A percentile compares a stretch with the other conserved stretches of the same genome.
phyloP scores from a whole-genome alignment of 805 yeast genomes.

The Zygosaccharomyces lentus region DNA sequence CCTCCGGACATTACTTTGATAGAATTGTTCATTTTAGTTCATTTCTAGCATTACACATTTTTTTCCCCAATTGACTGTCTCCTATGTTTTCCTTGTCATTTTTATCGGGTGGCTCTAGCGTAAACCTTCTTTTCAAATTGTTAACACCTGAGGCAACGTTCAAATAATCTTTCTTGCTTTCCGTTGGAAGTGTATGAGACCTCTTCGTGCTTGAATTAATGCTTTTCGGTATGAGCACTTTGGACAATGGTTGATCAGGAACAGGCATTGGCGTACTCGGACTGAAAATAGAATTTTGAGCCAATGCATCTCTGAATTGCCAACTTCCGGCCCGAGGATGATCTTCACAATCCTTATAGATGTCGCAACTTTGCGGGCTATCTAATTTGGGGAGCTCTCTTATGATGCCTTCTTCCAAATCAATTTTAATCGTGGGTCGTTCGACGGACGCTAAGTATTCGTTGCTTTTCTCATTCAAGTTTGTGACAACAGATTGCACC shows the following conservation, averaged over 20 bases:
- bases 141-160: constrained; percentile 8
- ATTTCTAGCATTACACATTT: neutral
- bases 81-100: constrained; percentile 4
- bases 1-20: neutral
- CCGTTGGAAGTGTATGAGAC: constrained; percentile 13
- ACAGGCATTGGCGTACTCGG: constrained; percentile 30
- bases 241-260: constrained; percentile 29
- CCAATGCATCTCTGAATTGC: neutral
- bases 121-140: constrained; percentile 24
- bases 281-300: constrained; percentile 4
- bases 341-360: constrained; percentile 13
- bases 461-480: constrained; percentile 1
- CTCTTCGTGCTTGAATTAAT: constrained; percentile 23
- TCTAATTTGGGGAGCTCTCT: constrained; percentile 15
- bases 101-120: constrained; percentile 13
- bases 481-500: constrained; percentile 1
- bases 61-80: neutral
- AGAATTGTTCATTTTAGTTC: neutral
- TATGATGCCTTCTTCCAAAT: constrained; percentile 1
- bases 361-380: constrained; percentile 13
- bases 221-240: constrained; percentile 27
- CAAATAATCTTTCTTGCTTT: neutral
- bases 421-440: constrained; percentile 1
- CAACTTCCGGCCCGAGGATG: neutral
- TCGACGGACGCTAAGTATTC: neutral